Base-by-base conservation (phyloP, 352 stramenopile genomes). In the Globisporangium cederbergense region DNA sequence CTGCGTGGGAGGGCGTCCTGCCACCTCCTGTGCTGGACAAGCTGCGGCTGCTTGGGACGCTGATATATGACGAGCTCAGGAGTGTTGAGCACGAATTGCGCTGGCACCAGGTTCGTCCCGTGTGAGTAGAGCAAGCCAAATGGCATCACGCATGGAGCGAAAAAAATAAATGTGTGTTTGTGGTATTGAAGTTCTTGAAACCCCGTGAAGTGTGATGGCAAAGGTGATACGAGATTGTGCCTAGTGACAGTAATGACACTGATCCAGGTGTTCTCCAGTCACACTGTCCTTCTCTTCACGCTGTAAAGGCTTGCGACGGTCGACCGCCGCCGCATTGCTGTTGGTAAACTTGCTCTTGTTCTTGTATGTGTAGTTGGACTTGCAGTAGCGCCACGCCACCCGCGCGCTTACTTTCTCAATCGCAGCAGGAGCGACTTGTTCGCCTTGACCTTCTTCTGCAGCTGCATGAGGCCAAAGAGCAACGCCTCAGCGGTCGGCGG, bases 391-490 rank as follows among this genome's bases (percentile, higher is more conserved):
- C 16, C 28, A n/a, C 11, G 22, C 16, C 28, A n/a, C 14, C 50
- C 22, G 13, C 32, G 38, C 62, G 46, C 66, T 89, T 98, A 99
- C 91, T 99, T 99, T 74, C 96, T 83, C 71, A 99, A 72, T 66
- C 96, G 95, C 28, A 99, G 91, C 55, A 99, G 68, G 38, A 99
- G 79, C 60, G 83, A 92, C 79, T 98, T 98, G 86, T 99, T 99
- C 64, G 84, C 90, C 79, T 99, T 99, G 65, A 99, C 88, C 83
- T 99, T 99, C 89, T 99, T 99, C 84, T 99, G 96, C 55, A 99
- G 83, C 81, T 99, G 97, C 64, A 99, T 84, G 57, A 99, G 69
- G 8, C 97, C 98, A 75, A 99, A 99, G 42, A 99, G 78, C 51
- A 99, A 78, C 22, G 96, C 98, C 74, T 99, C 98, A 2, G 97